Conservation (phyloP, 2,329 filamentous ascomycete genomes). For the Arthrobotrys conoides region DNA sequence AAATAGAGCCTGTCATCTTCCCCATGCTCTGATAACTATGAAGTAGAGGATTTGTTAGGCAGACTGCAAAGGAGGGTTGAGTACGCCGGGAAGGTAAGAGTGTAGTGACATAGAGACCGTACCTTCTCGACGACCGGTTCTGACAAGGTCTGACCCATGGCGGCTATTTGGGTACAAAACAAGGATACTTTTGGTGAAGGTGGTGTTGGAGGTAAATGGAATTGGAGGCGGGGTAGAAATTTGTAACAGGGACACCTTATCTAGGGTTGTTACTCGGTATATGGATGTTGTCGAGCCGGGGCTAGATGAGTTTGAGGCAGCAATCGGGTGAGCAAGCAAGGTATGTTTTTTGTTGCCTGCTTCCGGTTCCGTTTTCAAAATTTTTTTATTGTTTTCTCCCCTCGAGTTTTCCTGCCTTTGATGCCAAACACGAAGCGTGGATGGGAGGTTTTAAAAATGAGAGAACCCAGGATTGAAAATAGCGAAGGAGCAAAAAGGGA, state of each 20-base stretch:
- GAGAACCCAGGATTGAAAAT: neutral
- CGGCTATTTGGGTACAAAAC: slow-evolving; percentile 66
- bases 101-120: slow-evolving; percentile 63
- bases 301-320: slow-evolving; percentile 6
- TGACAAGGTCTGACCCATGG: slow-evolving; percentile 99
- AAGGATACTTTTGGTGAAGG: slow-evolving; percentile 2
- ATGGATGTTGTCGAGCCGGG: slow-evolving; percentile 1
- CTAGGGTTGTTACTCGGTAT: slow-evolving; percentile 15
- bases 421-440: slow-evolving; percentile 2
- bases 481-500: neutral
- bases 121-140: slow-evolving; percentile 99
- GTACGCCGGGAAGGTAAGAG: neutral
- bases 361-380: neutral
- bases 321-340: neutral
- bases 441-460: neutral
- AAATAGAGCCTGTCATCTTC: slow-evolving; percentile 93
- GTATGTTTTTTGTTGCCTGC: neutral
- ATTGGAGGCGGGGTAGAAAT: neutral
- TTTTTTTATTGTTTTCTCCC: neutral
- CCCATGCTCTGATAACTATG: slow-evolving; percentile 86
- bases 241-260: neutral
- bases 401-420: neutral
- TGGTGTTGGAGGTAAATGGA: neutral
- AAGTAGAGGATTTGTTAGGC: slow-evolving; percentile 23
- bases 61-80: neutral